Percentiles rank a stretch among this genome's conserved stretches.
These are phyloP conservation scores for Simplicillium aogashimaense DNA, from an alignment of 2,329 filamentous ascomycete genomes.

Conservation along the genomic window DNA sequence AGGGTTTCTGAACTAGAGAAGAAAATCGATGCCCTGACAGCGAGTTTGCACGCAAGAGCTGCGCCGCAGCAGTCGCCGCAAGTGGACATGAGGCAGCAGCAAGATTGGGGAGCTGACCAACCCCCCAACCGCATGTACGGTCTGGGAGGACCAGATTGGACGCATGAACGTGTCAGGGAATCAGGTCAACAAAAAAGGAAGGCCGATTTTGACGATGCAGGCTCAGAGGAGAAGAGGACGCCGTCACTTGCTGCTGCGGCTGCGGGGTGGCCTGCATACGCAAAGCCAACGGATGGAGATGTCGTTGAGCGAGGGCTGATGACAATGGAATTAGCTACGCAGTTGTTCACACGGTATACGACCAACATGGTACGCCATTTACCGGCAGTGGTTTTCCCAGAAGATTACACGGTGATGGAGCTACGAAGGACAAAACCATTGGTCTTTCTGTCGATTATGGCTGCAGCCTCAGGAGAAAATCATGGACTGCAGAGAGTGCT, in stretches of 20 bases:
- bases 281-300: slow-evolving; percentile 27
- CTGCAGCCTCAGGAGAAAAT: slow-evolving; percentile 50
- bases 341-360: slow-evolving; percentile 49
- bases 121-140: neutral
- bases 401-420: slow-evolving; percentile 40
- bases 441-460: slow-evolving; percentile 62
- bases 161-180: neutral
- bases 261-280: slow-evolving; percentile 10
- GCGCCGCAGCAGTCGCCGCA: slow-evolving; percentile 4
- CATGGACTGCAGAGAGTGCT: slow-evolving; percentile 49
- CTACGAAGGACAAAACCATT: slow-evolving; percentile 50
- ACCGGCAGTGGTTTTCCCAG: slow-evolving; percentile 51
- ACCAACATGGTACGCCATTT: slow-evolving; percentile 51
- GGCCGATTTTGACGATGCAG: slow-evolving; percentile 3
- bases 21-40: slow-evolving; percentile 83
- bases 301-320: slow-evolving; percentile 51
- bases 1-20: slow-evolving; percentile 83
- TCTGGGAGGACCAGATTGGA: neutral
- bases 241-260: slow-evolving; percentile 5
- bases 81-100: neutral
- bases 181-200: slow-evolving; percentile 18
- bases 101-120: neutral
- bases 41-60: slow-evolving; percentile 56
- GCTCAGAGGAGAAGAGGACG: slow-evolving; percentile 3
- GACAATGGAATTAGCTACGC: slow-evolving; percentile 41